A percentile compares a stretch with the other conserved stretches of the same genome.
phyloP scores from a whole-genome alignment of 257 asterid species.

The Nicotiana undulata region DNA sequence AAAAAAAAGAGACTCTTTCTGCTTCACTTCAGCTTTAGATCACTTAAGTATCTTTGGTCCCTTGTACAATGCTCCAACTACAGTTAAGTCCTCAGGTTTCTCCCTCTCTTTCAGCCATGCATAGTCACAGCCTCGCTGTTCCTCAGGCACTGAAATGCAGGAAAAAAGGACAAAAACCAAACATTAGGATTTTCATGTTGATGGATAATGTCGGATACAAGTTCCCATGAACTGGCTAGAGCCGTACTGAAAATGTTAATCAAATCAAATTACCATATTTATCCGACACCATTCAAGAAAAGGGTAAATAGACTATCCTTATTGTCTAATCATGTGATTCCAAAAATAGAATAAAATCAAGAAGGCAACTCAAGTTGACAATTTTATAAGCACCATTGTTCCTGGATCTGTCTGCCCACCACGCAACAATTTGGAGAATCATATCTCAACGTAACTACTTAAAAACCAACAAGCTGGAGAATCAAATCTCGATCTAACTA shows the following conservation, averaged over 20 bases:
- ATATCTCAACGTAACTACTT: not conserved
- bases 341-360: not conserved
- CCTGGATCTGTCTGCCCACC: not conserved
- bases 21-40: slow-evolving; percentile 12
- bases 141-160: slow-evolving; percentile 10
- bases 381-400: not conserved
- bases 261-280: not conserved
- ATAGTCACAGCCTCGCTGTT: slow-evolving; percentile 31
- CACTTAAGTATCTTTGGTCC: slow-evolving; percentile 55
- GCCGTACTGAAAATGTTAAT: not conserved
- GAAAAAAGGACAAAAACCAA: not conserved
- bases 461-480: not conserved
- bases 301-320: not conserved
- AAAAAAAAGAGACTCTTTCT: not conserved
- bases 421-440: not conserved
- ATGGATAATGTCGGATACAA: not conserved
- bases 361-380: not conserved
- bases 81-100: slow-evolving; percentile 46
- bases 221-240: not conserved
- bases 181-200: not conserved
- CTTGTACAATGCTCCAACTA: slow-evolving; percentile 49
- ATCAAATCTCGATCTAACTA: no score
- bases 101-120: slow-evolving; percentile 87
- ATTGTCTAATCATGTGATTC: not conserved
- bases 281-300: not conserved